Evolutionary conservation across 2,329 filamentous ascomycete species (phyloP), one percentile per base, ranked within the genome.

Genomic region (Boeremia lycopersici): DNA sequence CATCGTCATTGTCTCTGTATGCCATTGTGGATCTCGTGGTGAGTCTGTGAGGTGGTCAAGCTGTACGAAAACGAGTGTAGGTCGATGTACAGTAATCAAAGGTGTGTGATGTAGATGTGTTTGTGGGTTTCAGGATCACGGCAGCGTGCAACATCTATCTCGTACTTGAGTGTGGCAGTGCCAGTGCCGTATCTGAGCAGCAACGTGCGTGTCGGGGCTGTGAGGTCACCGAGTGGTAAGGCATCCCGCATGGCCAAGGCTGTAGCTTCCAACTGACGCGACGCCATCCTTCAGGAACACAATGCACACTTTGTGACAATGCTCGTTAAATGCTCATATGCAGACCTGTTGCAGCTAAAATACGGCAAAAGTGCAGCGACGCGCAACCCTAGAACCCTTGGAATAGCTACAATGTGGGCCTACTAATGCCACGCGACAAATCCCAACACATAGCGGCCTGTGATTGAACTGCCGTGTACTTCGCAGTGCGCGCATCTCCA

Each of bases 1-100:
- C 53, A 29, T 56, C 53, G 28, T 55, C 52, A 19, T 47, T 46
- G 42, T 56, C 53, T 30, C 12, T 51, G 47, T 56, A 56, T 11
- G 34, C 53, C 53, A 56, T 56, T 3, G 35, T 19, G 36, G 19
- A 25, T 10, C 13, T 15, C 49, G 52, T 30, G 29, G 29, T 53
- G 26, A 38, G 48, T 8, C 38, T 19, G 15, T 6, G 26, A 38
- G 26, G 39, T 26, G 34, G 42, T 56, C 47, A 56, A 47, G 46
- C 47, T 51, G 53, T 31, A 50, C 39, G 17, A 30, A 31, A 44
- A 35, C 40, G 23, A 40, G 45, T n/a, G 38, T 25, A 2, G 15
- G n/a, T 1, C 25, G 12, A 6, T 38, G 12, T 15, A 15, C 26
- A 29, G 45, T n/a, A 29, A 33, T 15, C 23, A 42, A 48, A 11